phyloP scores from a whole-genome alignment of 768 basidiomycete species.

The Lactarius psammicola region DNA sequence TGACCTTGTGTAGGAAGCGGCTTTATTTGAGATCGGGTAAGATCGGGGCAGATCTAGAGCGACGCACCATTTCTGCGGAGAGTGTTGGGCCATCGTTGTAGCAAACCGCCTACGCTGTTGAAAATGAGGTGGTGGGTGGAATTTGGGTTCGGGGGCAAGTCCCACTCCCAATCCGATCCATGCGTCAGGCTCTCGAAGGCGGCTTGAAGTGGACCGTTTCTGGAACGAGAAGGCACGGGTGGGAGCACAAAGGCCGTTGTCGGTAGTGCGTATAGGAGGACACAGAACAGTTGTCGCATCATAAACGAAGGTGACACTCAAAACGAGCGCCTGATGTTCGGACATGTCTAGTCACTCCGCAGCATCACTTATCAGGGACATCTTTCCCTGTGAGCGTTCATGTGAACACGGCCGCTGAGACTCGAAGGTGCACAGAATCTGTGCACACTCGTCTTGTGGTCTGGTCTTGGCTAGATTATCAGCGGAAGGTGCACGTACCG shows the following conservation, averaged over 20 bases:
- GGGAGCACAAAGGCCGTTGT: constrained; percentile 6
- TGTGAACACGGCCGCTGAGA: no score
- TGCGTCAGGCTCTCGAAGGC: background rate
- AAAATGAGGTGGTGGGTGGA: constrained; percentile 39
- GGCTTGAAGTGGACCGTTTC: constrained; percentile 31
- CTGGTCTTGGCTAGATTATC: no score
- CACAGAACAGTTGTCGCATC: background rate
- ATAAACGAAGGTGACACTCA: background rate
- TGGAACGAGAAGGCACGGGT: constrained; percentile 19
- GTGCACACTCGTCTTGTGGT: no score
- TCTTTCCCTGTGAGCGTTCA: no score
- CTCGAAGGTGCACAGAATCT: background rate
- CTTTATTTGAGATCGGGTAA: background rate
- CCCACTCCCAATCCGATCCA: constrained; percentile 8
- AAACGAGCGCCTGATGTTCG: no score
- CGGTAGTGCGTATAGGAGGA: background rate
- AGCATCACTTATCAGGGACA: background rate
- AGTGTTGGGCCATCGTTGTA: constrained; percentile 43
- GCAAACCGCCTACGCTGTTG: constrained; percentile 36
- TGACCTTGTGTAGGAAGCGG: constrained; percentile 10
- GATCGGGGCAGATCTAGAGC: background rate
- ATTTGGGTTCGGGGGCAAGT: constrained; percentile 32
- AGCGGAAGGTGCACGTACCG: no score
- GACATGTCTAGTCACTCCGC: background rate
- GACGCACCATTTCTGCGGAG: constrained; percentile 29